Percentiles rank a stretch among this genome's conserved stretches.
Evolutionary conservation across 352 stramenopile genomes (phyloP).

Genomic region (Stephanocyclus meneghinianus): DNA sequence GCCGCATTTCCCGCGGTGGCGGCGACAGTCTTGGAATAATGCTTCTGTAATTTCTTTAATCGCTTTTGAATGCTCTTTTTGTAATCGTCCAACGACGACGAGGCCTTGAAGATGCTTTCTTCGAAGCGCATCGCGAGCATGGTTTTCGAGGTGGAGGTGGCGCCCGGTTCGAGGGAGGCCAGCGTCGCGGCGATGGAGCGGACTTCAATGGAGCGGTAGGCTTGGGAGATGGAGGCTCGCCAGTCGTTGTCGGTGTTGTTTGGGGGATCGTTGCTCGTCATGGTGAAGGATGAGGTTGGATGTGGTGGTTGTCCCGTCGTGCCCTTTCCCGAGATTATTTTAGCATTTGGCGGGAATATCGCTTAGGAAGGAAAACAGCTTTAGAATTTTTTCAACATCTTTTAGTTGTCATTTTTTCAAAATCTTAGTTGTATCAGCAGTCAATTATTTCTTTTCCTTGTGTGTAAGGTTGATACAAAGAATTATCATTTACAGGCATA

Average conservation of each 20-base stretch:
- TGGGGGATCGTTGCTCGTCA: conserved; percentile 1
- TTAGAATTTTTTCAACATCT: too few species aligned
- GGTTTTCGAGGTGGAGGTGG: conserved; percentile 63
- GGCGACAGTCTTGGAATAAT: conserved; percentile 48
- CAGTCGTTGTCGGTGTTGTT: conserved; percentile 37
- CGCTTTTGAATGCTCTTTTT: conserved; percentile 69
- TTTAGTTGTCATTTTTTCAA: too few species aligned
- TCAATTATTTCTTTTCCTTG: too few species aligned
- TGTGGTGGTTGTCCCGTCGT: too few species aligned
- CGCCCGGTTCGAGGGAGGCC: conserved; percentile 65
- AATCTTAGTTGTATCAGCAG: too few species aligned
- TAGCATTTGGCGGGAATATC: too few species aligned
- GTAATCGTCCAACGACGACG: conserved; percentile 65
- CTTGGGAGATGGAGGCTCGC: conserved; percentile 58
- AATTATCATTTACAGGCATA: too few species aligned
- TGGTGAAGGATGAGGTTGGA: too few species aligned
- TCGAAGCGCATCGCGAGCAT: conserved; percentile 77
- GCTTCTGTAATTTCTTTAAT: conserved; percentile 74
- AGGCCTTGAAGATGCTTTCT: conserved; percentile 69
- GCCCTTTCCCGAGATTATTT: too few species aligned
- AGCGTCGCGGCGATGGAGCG: conserved; percentile 72
- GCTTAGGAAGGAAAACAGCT: too few species aligned
- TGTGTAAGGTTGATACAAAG: too few species aligned
- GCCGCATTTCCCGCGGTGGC: not conserved
- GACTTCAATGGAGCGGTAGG: conserved; percentile 68